phyloP scores from a whole-genome alignment of 441 rosid genomes.

The Jatropha podagrica region DNA sequence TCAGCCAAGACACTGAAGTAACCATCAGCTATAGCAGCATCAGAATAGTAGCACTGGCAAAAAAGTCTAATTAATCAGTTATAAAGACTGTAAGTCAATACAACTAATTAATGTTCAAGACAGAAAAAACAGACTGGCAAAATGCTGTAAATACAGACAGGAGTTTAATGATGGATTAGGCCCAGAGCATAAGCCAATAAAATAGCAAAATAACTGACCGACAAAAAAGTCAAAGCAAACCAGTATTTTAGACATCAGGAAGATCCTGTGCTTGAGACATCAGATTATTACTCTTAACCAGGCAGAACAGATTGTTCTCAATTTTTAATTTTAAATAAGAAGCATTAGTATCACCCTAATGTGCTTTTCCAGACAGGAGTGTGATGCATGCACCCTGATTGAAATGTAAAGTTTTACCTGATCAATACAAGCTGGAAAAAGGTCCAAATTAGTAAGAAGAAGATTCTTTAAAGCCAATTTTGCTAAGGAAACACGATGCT shows the following conservation, averaged over 20 bases:
- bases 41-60: slow-evolving; percentile 93
- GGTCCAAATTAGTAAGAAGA: slow-evolving; percentile 96
- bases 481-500: slow-evolving; percentile 93
- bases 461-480: slow-evolving; percentile 97
- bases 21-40: slow-evolving; percentile 95
- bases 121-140: background rate
- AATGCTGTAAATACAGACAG: slow-evolving; percentile 8
- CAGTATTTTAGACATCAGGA: background rate
- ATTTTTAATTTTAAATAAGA: background rate
- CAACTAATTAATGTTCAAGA: background rate
- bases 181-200: background rate
- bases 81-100: background rate
- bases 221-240: slow-evolving; percentile 8
- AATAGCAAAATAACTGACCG: background rate
- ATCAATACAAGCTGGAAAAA: slow-evolving; percentile 97
- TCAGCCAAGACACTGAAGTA: slow-evolving; percentile 98
- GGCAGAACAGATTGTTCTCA: background rate
- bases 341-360: background rate
- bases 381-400: slow-evolving; percentile 5
- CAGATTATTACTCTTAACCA: slow-evolving; percentile 3
- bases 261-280: background rate
- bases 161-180: slow-evolving; percentile 9
- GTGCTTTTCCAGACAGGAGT: too few species aligned
- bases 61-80: slow-evolving; percentile 25
- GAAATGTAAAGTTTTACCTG: slow-evolving; percentile 58